Base-by-base conservation (phyloP, 768 basidiomycete species). In the Hebeloma cylindrosporum region DNA sequence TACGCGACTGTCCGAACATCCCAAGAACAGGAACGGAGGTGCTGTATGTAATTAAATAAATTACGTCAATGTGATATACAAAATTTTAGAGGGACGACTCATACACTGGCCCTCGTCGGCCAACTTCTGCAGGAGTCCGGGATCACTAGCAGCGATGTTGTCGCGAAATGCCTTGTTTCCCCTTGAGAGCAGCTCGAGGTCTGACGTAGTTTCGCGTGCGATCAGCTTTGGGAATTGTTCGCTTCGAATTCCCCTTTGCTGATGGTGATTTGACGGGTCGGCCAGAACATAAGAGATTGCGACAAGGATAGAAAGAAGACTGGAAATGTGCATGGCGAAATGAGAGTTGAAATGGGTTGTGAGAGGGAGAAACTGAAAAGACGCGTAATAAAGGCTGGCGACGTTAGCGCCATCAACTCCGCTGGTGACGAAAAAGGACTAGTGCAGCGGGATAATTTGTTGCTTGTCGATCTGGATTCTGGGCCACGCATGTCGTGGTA, bases 1-100 rank as follows among this genome's bases (percentile, higher is more conserved):
- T 18, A 67, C 67, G 43, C 68, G 61, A 43, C 67, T 69, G 45
- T 71, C 70, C 0, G 70, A 66, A 33, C 68, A 71, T 30, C 68
- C 70, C 32, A 71, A 47, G 50, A 70, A 60, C 64, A 66, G 62
- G 50, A 66, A 68, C 9, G 63, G 62, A 10, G 65, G 64, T 3
- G 45, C 66, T 68, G 43, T 8, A 32, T 13, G 27, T 27, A n/a
- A 16, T 11, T 7, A 20, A 18, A 14, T 29, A 39, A 22, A 30
- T 26, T 23, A 32, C 11, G 11, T 26, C 6, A 21, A 17, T 13
- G 21, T 30, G 18, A 21, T 10, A 28, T 30, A 20, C 13, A 29
- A 13, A 26, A 25, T 22, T 10, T 20, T 2, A 7, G 5, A 16
- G 7, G 16, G 29, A 52, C 14, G 3, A 33, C 23, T 50, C 44